phyloP scores from a whole-genome alignment of 2,329 filamentous ascomycete genomes.

The Immersiporthe knoxdaviesiana region DNA sequence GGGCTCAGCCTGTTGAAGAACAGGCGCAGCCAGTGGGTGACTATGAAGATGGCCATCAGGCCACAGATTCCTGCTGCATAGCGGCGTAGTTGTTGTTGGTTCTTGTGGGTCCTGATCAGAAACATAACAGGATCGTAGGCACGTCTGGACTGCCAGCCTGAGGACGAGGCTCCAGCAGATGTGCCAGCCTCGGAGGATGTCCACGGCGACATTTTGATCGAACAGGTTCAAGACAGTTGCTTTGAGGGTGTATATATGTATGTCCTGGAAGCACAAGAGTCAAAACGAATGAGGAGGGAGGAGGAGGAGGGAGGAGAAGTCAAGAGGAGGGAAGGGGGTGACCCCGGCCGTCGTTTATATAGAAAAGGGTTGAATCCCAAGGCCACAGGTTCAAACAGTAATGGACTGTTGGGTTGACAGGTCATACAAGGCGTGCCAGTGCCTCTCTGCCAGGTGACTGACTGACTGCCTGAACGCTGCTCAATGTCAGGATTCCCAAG shows the following conservation, averaged over 20 bases:
- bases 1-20: constrained; percentile 17
- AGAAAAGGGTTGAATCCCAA: background rate
- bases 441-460: background rate
- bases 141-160: background rate
- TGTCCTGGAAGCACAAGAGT: background rate
- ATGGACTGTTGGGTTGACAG: background rate
- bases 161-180: background rate
- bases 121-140: background rate
- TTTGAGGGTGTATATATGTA: background rate
- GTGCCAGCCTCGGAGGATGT: background rate
- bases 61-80: constrained; percentile 27
- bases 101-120: constrained; percentile 11
- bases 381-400: background rate
- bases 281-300: background rate
- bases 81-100: constrained; percentile 26
- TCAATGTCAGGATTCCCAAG: background rate
- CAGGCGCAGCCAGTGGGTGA: constrained; percentile 24
- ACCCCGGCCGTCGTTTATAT: background rate
- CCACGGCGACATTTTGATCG: background rate
- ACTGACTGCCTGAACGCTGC: background rate
- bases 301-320: background rate
- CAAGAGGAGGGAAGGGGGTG: background rate
- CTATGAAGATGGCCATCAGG: constrained; percentile 22
- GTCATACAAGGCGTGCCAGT: background rate
- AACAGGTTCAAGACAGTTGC: background rate